Percentiles rank a stretch among this genome's conserved stretches.
Conservation (phyloP, 495 filamentous ascomycete genomes). For the Aspergillus leporis region DNA sequence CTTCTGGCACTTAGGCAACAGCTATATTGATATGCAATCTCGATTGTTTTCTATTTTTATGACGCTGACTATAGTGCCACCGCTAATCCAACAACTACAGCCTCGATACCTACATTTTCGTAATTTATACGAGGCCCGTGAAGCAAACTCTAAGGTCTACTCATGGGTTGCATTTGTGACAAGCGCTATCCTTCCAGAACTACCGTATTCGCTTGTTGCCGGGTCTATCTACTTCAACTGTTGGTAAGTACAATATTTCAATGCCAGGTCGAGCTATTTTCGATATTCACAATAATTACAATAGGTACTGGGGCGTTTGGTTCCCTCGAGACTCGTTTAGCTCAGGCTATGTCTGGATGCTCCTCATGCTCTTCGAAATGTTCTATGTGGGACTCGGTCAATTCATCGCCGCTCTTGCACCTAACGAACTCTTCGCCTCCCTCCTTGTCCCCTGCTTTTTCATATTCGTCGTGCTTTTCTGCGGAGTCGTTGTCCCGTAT, state of each 20-base stretch:
- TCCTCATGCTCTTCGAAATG: slow-evolving; percentile 67
- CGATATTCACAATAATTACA: not conserved
- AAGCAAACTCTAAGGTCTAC: slow-evolving; percentile 54
- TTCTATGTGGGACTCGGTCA: slow-evolving; percentile 76
- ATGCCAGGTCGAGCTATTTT: not conserved
- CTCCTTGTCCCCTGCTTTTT: slow-evolving; percentile 68
- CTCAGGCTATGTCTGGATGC: slow-evolving; percentile 57
- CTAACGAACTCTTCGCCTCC: slow-evolving; percentile 71
- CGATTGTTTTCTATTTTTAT: slow-evolving; percentile 73
- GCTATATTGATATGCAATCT: slow-evolving; percentile 62
- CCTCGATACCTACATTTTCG: slow-evolving; percentile 50
- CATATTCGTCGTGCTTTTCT: slow-evolving; percentile 63
- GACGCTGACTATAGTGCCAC: slow-evolving; percentile 63
- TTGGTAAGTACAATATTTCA: slow-evolving; percentile 49
- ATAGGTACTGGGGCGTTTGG: slow-evolving; percentile 55
- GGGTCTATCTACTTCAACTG: slow-evolving; percentile 58
- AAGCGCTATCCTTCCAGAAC: slow-evolving; percentile 49
- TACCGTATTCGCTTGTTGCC: slow-evolving; percentile 53
- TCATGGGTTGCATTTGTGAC: slow-evolving; percentile 53
- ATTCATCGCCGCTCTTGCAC: slow-evolving; percentile 71
- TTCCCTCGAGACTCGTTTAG: slow-evolving; percentile 54
- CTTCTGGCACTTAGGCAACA: slow-evolving; percentile 61
- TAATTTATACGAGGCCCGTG: slow-evolving; percentile 47
- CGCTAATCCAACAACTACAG: slow-evolving; percentile 62
- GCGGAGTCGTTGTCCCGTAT: slow-evolving; percentile 63